Evolutionary conservation across 192 early-diverging fungal genomes (phyloP).

Genomic region (Podila epigama): DNA sequence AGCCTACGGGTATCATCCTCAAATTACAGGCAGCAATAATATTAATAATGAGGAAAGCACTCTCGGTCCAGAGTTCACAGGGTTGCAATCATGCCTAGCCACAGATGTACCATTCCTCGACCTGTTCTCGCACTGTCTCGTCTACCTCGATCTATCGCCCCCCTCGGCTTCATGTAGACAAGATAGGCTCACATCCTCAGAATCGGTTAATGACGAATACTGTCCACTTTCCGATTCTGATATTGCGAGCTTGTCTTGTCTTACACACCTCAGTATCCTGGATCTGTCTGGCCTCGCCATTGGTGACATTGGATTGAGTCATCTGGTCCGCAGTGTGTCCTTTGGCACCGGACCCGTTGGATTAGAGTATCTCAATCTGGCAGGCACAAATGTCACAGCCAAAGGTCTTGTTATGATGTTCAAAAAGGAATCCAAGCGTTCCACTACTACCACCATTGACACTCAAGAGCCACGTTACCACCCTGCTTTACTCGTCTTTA

Average conservation of each 20-base stretch:
- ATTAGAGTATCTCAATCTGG: conserved; percentile 25
- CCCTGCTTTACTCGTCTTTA: conserved; percentile 9
- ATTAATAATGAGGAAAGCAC: too few species aligned
- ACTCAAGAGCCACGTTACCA: not conserved
- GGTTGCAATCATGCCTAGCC: conserved; percentile 15
- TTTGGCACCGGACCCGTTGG: conserved; percentile 21
- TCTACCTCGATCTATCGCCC: conserved; percentile 38
- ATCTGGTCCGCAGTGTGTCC: conserved; percentile 35
- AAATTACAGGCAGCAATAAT: too few species aligned
- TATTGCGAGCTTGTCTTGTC: conserved; percentile 17
- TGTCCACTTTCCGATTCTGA: conserved; percentile 22
- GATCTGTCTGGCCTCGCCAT: conserved; percentile 16
- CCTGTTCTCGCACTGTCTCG: conserved; percentile 25
- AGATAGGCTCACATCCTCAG: too few species aligned
- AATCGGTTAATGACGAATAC: not conserved
- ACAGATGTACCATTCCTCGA: conserved; percentile 21
- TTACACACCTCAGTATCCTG: conserved; percentile 20
- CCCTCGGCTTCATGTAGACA: too few species aligned
- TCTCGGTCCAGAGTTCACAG: conserved; percentile 33
- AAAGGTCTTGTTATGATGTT: conserved; percentile 6
- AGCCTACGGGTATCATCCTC: conserved; percentile 24
- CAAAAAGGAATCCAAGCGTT: too few species aligned
- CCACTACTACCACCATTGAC: not conserved
- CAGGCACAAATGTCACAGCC: conserved; percentile 16
- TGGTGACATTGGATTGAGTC: conserved; percentile 34